Base-by-base conservation (phyloP, 108 stramenopile species). In the Skeletonema tropicum region DNA sequence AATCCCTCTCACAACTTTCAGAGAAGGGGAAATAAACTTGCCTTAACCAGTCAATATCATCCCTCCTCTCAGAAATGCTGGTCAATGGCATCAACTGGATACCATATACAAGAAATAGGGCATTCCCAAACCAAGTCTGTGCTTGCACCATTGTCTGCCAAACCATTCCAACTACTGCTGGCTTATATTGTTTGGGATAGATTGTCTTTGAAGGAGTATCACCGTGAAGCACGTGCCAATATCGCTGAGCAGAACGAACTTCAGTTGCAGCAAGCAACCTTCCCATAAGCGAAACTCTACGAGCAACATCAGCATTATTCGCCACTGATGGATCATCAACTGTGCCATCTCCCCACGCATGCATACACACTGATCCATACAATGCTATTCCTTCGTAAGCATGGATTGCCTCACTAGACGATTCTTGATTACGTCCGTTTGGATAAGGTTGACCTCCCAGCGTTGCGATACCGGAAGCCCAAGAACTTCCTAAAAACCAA, bases 351-450 rank as follows among this genome's bases (percentile, higher is more conserved):
- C 87, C 86, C 70, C 46, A 82, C 1, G 46, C 76, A 63, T 71
- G 64, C 66, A 86, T 84, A 89, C 95, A 89, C 8, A 90, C 91
- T 36, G 84, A 62, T 12, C 96, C 97, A 79, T 85, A 98, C 59
- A 98, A 77, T 26, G 95, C 94, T 39, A 97, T 83, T 13, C 80
- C 89, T 74, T 98, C 96, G 64, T 98, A 98, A 0, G 94, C 90
- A 12, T 93, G 92, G 75, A 98, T 93, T 21, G 97, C 93, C 66
- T 98, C 97, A 60, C 89, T 90, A 31, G 83, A 84, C 38, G 92
- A 95, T 78, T 98, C 97, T 86, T 98, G 96, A 64, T 98, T 98
- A n/a, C 94, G 81, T 2, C 97, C 97, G 86, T 97, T 97, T 60
- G 88, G 73, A 67, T 93, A 97, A 11, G 90, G 90, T 3, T 76